Conservation (phyloP, 306 rosid species). For the Cyclanthera cordifolia region DNA sequence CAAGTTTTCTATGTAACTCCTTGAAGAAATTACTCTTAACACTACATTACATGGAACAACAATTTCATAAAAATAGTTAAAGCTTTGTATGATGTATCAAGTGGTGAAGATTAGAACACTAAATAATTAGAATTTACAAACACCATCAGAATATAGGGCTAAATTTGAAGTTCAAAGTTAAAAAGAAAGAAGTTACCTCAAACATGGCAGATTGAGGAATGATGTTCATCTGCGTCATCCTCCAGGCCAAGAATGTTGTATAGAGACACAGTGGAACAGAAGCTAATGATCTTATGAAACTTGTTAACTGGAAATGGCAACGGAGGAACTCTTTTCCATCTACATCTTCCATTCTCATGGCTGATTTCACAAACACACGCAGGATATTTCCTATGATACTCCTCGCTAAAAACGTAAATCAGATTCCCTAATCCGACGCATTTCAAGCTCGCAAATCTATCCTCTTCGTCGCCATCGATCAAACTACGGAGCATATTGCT, state of each 20-base stretch:
- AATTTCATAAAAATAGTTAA: too few relatives aligned
- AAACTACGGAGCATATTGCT: slow-evolving; percentile 42
- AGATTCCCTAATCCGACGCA: slow-evolving; percentile 72
- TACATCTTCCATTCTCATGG: slow-evolving; percentile 29
- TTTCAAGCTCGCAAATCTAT: slow-evolving; percentile 67
- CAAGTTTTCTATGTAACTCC: too few relatives aligned
- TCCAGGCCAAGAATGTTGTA: slow-evolving; percentile 31
- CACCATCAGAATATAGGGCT: too few relatives aligned
- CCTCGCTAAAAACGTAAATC: slow-evolving; percentile 66
- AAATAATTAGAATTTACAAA: too few relatives aligned
- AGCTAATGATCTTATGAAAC: slow-evolving; percentile 66
- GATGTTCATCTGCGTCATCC: slow-evolving; percentile 11
- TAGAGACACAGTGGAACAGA: slow-evolving; percentile 54
- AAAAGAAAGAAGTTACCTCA: slow-evolving; percentile 9
- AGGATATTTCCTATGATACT: slow-evolving; percentile 53
- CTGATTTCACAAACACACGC: slow-evolving; percentile 69
- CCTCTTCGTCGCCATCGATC: slow-evolving; percentile 70
- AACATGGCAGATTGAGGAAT: slow-evolving; percentile 16
- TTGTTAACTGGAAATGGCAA: slow-evolving; percentile 59
- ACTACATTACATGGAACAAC: too few relatives aligned
- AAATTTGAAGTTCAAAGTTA: not conserved
- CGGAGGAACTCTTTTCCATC: slow-evolving; percentile 58
- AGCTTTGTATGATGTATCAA: too few relatives aligned
- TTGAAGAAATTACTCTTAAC: too few relatives aligned
- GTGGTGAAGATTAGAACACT: too few relatives aligned